A percentile compares a stretch with the other conserved stretches of the same genome.
Evolutionary conservation across 305 asterid species (phyloP).

Genomic region (Euphrasia arctica): DNA sequence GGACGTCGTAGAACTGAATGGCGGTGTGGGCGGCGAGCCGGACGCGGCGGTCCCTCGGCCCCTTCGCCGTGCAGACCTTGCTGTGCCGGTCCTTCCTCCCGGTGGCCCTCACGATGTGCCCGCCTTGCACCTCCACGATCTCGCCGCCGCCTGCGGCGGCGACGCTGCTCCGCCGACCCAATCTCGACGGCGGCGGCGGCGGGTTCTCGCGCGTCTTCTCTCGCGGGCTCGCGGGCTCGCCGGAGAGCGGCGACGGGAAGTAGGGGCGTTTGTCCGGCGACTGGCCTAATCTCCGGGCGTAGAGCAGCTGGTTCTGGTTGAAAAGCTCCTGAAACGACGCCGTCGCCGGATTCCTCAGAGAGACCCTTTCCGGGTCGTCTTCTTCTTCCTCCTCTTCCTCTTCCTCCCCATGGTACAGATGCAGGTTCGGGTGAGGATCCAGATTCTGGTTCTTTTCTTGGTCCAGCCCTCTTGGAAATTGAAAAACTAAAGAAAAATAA

Average conservation of each 20-base stretch:
- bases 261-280: constrained; percentile 44
- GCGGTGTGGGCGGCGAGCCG: constrained; percentile 98
- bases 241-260: constrained; percentile 30
- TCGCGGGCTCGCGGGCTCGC: constrained; percentile 47
- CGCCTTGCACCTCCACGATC: constrained; percentile 89
- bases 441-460: constrained; percentile 51
- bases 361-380: constrained; percentile 24
- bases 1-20: constrained; percentile 92
- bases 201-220: constrained; percentile 45
- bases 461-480: constrained; percentile 51
- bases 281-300: constrained; percentile 26
- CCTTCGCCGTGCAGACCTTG: constrained; percentile 89
- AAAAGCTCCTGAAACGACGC: constrained; percentile 26
- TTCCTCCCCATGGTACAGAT: constrained; percentile 26
- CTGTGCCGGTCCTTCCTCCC: constrained; percentile 94
- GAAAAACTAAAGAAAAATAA: no score
- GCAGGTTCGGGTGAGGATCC: constrained; percentile 74
- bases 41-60: constrained; percentile 91
- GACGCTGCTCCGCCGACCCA: constrained; percentile 32
- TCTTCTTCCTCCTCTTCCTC: constrained; percentile 1
- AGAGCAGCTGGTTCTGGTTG: constrained; percentile 32
- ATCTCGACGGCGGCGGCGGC: constrained; percentile 44
- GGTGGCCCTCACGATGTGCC: constrained; percentile 80
- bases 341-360: constrained; percentile 15
- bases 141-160: constrained; percentile 64